Conservation (phyloP, 2,329 filamentous ascomycete species). For the Macrophomina phaseolina region DNA sequence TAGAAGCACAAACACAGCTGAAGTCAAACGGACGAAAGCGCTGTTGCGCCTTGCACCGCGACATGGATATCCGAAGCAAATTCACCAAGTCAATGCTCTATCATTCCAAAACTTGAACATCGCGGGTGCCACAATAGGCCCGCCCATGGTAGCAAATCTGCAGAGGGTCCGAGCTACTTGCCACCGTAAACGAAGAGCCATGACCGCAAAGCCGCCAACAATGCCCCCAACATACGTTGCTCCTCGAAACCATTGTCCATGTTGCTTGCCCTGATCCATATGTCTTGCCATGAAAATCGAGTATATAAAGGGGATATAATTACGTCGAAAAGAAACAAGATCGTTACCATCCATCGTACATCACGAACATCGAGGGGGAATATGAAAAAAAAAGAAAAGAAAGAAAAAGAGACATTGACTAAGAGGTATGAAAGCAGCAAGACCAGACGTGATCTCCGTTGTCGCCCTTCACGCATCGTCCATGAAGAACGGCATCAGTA, state of each 20-base stretch:
- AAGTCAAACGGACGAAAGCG: no score
- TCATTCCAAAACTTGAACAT: neutral
- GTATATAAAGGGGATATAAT: neutral
- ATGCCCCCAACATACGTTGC: no score
- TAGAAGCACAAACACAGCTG: no score
- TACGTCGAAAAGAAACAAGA: neutral
- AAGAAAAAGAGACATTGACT: neutral
- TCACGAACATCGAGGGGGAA: neutral
- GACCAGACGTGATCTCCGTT: neutral
- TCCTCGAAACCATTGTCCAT: no score
- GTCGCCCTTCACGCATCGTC: neutral
- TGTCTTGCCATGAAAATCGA: no score
- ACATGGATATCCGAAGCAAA: neutral
- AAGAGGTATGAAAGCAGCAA: neutral
- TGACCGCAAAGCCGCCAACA: no score
- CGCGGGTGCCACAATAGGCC: neutral
- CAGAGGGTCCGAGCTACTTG: neutral
- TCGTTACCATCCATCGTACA: neutral
- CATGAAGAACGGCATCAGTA: constrained; percentile 27
- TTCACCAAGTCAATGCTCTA: neutral
- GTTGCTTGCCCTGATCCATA: no score
- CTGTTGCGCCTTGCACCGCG: neutral
- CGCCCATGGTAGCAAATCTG: neutral
- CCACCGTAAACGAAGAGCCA: no score
- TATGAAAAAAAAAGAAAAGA: neutral